Evolutionary conservation across 1,139 yeast genomes (phyloP).

Genomic region (Eremothecium gossypii): DNA sequence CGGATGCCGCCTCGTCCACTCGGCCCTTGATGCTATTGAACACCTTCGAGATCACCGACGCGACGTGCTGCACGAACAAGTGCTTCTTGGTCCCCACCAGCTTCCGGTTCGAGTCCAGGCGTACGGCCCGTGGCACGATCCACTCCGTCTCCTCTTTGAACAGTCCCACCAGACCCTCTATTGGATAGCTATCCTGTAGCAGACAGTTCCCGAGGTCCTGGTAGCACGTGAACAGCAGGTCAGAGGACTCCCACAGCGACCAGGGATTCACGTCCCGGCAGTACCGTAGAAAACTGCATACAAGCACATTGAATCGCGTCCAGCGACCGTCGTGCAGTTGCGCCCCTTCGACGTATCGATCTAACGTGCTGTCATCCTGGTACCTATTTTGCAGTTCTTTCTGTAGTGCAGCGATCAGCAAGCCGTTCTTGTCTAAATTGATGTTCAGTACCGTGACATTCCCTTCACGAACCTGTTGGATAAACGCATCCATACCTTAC

Average conservation of each 20-base stretch:
- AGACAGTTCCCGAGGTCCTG: conserved; percentile 25
- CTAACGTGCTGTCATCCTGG: conserved; percentile 13
- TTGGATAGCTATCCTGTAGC: conserved; percentile 24
- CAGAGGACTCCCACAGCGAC: conserved; percentile 27
- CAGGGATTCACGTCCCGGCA: conserved; percentile 29
- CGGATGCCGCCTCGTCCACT: conserved; percentile 9
- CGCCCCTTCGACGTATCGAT: conserved; percentile 17
- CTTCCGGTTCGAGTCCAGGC: conserved; percentile 19
- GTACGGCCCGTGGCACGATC: conserved; percentile 20
- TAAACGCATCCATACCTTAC: conserved; percentile 8
- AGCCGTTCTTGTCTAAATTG: conserved; percentile 19
- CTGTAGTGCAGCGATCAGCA: conserved; percentile 21
- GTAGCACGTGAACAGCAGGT: conserved; percentile 24
- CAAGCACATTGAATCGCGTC: conserved; percentile 26
- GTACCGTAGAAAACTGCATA: conserved; percentile 20
- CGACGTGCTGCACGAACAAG: conserved; percentile 24
- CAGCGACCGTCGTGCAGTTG: conserved; percentile 18
- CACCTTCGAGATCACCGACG: conserved; percentile 26
- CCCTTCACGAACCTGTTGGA: conserved; percentile 8
- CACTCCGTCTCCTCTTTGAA: conserved; percentile 21
- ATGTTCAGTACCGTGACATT: conserved; percentile 7
- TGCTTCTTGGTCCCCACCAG: conserved; percentile 16
- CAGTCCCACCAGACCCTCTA: conserved; percentile 20
- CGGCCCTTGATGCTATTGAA: conserved; percentile 27
- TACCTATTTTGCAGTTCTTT: conserved; percentile 13